Conservation (phyloP, 495 filamentous ascomycete genomes). For the Penicilliopsis zonata region DNA sequence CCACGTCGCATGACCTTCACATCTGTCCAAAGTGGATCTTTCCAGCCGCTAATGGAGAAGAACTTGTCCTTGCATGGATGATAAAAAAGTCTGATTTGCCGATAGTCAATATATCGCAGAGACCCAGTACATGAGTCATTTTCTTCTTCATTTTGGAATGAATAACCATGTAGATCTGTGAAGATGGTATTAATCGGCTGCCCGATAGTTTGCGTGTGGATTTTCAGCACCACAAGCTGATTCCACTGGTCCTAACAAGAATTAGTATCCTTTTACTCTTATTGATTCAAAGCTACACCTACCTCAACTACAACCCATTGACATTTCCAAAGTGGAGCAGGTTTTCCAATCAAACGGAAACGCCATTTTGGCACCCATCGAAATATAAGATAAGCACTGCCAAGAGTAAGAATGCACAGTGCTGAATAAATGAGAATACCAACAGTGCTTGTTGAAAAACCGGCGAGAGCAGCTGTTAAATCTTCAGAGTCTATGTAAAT, state of each 20-base stretch:
- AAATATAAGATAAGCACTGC: conserved; percentile 70
- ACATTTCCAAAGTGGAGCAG: conserved; percentile 55
- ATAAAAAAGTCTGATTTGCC: conserved; percentile 87
- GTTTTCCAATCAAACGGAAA: conserved; percentile 59
- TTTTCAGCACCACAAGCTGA: conserved; percentile 62
- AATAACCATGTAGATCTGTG: conserved; percentile 41
- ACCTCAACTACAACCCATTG: conserved; percentile 87
- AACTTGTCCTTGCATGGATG: conserved; percentile 85
- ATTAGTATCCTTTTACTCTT: conserved; percentile 5
- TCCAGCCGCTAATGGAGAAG: conserved; percentile 76
- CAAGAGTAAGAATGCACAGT: conserved; percentile 59
- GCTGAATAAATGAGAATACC: conserved; percentile 57
- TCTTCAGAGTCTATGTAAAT: conserved; percentile 90
- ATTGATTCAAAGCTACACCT: conserved; percentile 8
- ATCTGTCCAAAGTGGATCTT: conserved; percentile 78
- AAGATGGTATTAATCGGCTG: conserved; percentile 81
- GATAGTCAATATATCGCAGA: conserved; percentile 73
- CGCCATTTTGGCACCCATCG: conserved; percentile 86
- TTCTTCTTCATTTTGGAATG: conserved; percentile 59
- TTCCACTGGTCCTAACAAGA: conserved; percentile 74
- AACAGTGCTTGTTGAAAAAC: conserved; percentile 62
- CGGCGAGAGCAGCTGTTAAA: conserved; percentile 81
- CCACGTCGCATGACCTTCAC: conserved; percentile 64
- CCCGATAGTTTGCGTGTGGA: conserved; percentile 59
- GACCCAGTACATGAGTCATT: conserved; percentile 64